Base-by-base conservation (phyloP, 306 rosid genomes). In the Cucurbita moschata region DNA sequence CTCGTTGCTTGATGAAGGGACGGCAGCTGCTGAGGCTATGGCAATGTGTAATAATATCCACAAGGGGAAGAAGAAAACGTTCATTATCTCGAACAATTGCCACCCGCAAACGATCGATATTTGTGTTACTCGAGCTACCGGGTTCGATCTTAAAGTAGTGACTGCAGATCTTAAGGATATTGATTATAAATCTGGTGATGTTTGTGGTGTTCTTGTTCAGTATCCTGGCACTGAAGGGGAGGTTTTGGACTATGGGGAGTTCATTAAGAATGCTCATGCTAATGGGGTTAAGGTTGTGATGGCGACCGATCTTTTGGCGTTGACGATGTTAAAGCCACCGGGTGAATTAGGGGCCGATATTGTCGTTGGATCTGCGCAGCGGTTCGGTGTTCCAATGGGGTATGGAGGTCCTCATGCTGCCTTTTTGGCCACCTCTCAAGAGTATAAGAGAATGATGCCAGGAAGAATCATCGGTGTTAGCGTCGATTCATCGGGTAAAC, bases 351-450 rank as follows among this genome's bases (percentile, higher is more conserved):
- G 99, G 55, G 99, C 93, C 0, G 99, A 95, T 83, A 95, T 95
- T 59, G 99, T 95, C 69, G 99, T 95, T 74, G 99, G 99, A 8
- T 89, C 99, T 2, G 96, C 97, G 15, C 99, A 95, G 77, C 81
- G 99, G 80, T 95, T 95, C 42, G 99, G 99, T 15, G 99, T 95
- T 74, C 99, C 99, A 1, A 95, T 95, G 99, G 99, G 99, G 47
- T 95, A 95, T 82, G 99, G 99, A 67, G 99, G 99, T 63, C 99
- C 99, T 77, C 99, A 95, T 87, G 99, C 99, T 0, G 97, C 96
- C 18, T 95, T 95, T 74, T 49, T 95, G 80, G 99, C 99, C 39
- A 95, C 99, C n/a, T 95, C 99, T 8, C 96, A 89, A 79, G 99
- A 95, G 80, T 95, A 95, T 81, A 95, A 95, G 93, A 88, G 99